phyloP scores from a whole-genome alignment of 768 basidiomycete genomes.

The Suillus variegatus region DNA sequence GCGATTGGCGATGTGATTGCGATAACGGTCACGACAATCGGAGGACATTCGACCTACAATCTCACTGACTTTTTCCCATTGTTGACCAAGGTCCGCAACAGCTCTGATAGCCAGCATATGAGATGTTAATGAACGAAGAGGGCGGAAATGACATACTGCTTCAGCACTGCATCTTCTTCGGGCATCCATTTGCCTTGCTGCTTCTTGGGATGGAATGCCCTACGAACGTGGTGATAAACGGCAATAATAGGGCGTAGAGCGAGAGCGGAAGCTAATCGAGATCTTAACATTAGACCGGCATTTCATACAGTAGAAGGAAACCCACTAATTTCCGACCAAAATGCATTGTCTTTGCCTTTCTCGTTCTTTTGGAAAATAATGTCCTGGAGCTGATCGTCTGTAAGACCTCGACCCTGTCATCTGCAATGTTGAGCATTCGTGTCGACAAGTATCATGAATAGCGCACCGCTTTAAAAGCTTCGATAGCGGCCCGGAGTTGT shows the following conservation, averaged over 20 bases:
- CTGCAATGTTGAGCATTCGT: slow-evolving; percentile 6
- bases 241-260: slow-evolving; percentile 79
- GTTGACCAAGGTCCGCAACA: slow-evolving; percentile 66
- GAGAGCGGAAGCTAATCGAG: slow-evolving; percentile 58
- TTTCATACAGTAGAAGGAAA: slow-evolving; percentile 8
- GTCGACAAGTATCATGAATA: neutral
- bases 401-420: slow-evolving; percentile 50
- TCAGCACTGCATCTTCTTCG: slow-evolving; percentile 64
- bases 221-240: slow-evolving; percentile 80
- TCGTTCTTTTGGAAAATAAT: slow-evolving; percentile 71
- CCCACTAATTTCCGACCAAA: slow-evolving; percentile 84
- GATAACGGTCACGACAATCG: slow-evolving; percentile 84
- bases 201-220: slow-evolving; percentile 67
- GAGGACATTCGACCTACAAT: slow-evolving; percentile 73
- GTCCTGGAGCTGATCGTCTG: slow-evolving; percentile 55
- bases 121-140: slow-evolving; percentile 7
- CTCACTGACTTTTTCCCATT: slow-evolving; percentile 78
- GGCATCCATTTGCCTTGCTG: slow-evolving; percentile 70
- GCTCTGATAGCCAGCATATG: slow-evolving; percentile 46
- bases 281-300: slow-evolving; percentile 6
- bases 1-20: slow-evolving; percentile 76
- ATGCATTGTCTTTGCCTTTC: slow-evolving; percentile 60
- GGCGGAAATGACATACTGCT: slow-evolving; percentile 47
- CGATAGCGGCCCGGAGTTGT: slow-evolving; percentile 64
- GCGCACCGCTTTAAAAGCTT: slow-evolving; percentile 59